phyloP scores from a whole-genome alignment of 1,284 basidiomycete genomes.

The Ceratobasidium sp. region DNA sequence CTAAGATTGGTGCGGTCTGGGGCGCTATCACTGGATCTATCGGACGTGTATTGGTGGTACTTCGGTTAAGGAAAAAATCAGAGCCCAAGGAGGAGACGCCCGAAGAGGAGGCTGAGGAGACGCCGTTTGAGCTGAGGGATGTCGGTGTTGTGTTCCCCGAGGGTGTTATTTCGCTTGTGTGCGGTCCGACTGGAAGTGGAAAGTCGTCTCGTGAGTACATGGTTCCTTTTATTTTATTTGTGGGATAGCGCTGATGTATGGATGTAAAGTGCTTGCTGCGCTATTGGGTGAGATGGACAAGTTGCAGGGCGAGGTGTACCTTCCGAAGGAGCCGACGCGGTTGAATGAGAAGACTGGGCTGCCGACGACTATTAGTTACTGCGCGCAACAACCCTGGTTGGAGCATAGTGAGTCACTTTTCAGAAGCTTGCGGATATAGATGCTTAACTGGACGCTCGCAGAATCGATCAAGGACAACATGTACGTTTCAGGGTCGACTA shows the following conservation, averaged over 20 bases:
- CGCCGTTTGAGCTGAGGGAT: slow-evolving; percentile 44
- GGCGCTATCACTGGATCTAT: slow-evolving; percentile 14
- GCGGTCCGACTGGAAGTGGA: slow-evolving; percentile 20
- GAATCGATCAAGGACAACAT: slow-evolving; percentile 29
- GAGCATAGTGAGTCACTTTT: slow-evolving; percentile 18
- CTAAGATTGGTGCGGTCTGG: slow-evolving; percentile 37
- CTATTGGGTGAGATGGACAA: slow-evolving; percentile 44
- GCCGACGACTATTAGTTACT: slow-evolving; percentile 34
- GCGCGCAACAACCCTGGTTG: slow-evolving; percentile 45
- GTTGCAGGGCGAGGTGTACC: slow-evolving; percentile 24
- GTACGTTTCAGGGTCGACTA: not conserved
- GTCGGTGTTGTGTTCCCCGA: slow-evolving; percentile 41
- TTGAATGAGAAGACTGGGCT: slow-evolving; percentile 33
- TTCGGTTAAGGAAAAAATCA: slow-evolving; percentile 16
- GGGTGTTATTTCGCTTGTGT: slow-evolving; percentile 25
- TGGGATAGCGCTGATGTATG: not conserved
- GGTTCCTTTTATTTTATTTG: not conserved
- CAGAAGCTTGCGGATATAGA: too few relatives aligned
- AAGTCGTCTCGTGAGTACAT: slow-evolving; percentile 7
- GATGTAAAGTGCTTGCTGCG: slow-evolving; percentile 35
- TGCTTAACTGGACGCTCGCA: not conserved
- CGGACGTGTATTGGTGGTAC: not conserved
- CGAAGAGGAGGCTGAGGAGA: slow-evolving; percentile 13
- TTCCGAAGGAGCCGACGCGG: slow-evolving; percentile 35
- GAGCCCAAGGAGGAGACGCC: not conserved